Evolutionary conservation across 139 green algal species (phyloP).

Genomic region (Desmodesmus armatus): DNA sequence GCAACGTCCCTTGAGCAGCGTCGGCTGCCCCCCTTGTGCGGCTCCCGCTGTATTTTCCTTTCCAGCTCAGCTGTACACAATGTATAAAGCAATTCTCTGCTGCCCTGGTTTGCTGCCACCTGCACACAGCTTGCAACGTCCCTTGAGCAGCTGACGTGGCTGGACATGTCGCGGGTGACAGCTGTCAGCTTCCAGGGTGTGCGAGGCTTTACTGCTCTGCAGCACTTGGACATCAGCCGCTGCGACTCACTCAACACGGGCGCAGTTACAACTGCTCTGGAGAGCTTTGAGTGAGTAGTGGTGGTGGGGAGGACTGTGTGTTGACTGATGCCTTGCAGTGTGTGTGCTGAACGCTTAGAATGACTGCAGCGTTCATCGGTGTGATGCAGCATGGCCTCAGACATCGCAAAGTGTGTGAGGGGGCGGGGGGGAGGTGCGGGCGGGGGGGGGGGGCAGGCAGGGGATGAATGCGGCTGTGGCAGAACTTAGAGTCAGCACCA

Average conservation of each 20-base stretch:
- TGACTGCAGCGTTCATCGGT: too few relatives aligned
- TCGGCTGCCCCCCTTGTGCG: background rate
- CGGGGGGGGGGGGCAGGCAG: too few relatives aligned
- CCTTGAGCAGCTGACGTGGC: slow-evolving; percentile 9
- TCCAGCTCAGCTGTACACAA: background rate
- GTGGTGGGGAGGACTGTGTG: too few relatives aligned
- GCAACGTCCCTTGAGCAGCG: too few relatives aligned
- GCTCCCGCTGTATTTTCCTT: background rate
- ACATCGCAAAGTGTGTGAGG: too few relatives aligned
- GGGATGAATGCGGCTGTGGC: too few relatives aligned
- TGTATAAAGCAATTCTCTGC: background rate
- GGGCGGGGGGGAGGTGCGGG: too few relatives aligned
- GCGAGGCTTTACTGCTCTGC: slow-evolving; percentile 20
- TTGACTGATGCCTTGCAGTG: too few relatives aligned
- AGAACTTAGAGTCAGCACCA: too few relatives aligned
- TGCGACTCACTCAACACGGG: background rate
- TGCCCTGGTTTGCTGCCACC: background rate
- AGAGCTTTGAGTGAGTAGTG: background rate
- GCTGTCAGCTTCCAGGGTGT: slow-evolving; percentile 1
- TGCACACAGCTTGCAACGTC: slow-evolving; percentile 1
- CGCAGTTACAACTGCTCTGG: background rate
- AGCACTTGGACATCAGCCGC: slow-evolving; percentile 16
- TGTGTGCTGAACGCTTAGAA: too few relatives aligned
- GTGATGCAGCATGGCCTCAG: too few relatives aligned
- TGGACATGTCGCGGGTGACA: background rate